These are phyloP conservation scores for Kodamaea fungicola DNA, from an alignment of 1,139 yeast genomes.

Conservation along the genomic window DNA sequence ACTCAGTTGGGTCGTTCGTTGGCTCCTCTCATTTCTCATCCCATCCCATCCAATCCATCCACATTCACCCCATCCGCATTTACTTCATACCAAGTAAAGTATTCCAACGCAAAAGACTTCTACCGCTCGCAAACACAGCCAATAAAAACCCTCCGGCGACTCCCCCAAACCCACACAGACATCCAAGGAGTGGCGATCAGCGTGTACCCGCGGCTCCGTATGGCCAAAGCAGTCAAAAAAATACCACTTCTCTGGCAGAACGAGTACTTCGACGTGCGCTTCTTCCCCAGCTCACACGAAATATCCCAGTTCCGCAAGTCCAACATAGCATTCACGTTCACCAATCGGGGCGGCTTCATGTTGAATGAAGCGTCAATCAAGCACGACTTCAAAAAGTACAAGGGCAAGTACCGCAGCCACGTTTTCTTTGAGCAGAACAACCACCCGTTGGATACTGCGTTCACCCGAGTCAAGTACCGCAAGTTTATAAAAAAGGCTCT, in stretches of 20 bases:
- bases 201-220: constrained; percentile 18
- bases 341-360: constrained; percentile 26
- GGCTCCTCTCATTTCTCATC: too few relatives aligned
- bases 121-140: neutral
- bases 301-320: constrained; percentile 33
- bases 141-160: constrained; percentile 6
- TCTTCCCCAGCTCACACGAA: constrained; percentile 23
- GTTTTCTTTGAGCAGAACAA: constrained; percentile 23
- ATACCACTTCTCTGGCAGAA: constrained; percentile 21
- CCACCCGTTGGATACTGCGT: constrained; percentile 34
- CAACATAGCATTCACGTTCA: constrained; percentile 35
- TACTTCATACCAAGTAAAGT: constrained; percentile 1
- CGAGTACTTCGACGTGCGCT: constrained; percentile 24
- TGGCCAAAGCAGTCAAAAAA: constrained; percentile 10
- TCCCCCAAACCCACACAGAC: constrained; percentile 31
- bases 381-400: constrained; percentile 20
- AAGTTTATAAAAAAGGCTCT: constrained; percentile 24
- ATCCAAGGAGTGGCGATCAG: constrained; percentile 36
- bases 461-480: constrained; percentile 27
- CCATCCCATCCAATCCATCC: too few relatives aligned
- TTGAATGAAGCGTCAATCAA: constrained; percentile 27
- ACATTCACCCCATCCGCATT: constrained; percentile 4
- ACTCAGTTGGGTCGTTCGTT: too few relatives aligned
- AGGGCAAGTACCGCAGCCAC: constrained; percentile 23
- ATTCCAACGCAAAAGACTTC: constrained; percentile 5